phyloP scores from a whole-genome alignment of 148 eudicot species.

The Chenopodium quinoa region DNA sequence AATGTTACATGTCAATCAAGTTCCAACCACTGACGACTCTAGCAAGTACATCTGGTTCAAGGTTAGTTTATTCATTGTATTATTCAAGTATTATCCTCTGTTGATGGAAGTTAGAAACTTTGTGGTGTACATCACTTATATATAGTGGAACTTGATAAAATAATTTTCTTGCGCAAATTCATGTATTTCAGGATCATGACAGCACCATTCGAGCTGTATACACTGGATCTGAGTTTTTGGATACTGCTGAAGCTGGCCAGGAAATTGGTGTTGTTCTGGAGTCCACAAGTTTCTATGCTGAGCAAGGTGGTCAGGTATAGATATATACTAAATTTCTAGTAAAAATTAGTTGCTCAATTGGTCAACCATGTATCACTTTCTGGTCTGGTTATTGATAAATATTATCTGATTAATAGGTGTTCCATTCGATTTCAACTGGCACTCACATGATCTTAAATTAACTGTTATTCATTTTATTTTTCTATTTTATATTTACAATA shows the following conservation, averaged over 20 bases:
- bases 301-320: conserved; percentile 99
- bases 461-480: background rate
- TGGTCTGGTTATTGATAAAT: background rate
- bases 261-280: conserved; percentile 85
- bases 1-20: conserved; percentile 55
- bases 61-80: conserved; percentile 42
- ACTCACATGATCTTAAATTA: background rate
- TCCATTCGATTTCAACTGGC: background rate
- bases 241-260: conserved; percentile 52
- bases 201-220: conserved; percentile 82
- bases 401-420: background rate
- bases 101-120: background rate
- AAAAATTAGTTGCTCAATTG: background rate
- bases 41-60: conserved; percentile 81
- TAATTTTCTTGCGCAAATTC: background rate
- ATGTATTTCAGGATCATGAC: conserved; percentile 67
- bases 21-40: conserved; percentile 69
- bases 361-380: background rate
- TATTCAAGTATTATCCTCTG: background rate
- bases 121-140: background rate
- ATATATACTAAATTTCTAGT: background rate
- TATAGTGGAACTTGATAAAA: too few species aligned
- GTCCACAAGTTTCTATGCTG: conserved; percentile 92
- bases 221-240: conserved; percentile 70
- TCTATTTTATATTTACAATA: background rate